Evolutionary conservation across 2,329 filamentous ascomycete species (phyloP), one percentile per base, ranked within the genome.

Genomic region (Nectriaceae sp.): DNA sequence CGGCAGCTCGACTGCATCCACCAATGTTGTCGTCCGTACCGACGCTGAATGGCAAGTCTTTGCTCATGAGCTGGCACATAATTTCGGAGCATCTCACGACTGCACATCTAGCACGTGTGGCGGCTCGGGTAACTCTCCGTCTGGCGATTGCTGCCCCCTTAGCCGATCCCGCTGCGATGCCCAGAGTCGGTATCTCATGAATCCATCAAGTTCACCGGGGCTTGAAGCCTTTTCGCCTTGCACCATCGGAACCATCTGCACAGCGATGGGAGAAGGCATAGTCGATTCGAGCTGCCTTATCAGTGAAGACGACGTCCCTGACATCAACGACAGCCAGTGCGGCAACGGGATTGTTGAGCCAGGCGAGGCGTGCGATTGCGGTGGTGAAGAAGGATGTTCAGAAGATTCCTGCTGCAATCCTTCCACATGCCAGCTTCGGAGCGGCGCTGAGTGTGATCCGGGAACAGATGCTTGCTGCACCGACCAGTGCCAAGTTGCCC

Each of bases 261-360:
- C 86, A 18, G 89, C 88, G 19, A 75, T 96, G 52, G 82, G 80
- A 38, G 82, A 86, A 53, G 87, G 87, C 63, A 85, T 82, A 50
- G 85, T 93, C 65, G 87, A 87, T 49, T 83, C 83, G 1, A 70
- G 61, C 21, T 96, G 90, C 66, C 74, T 96, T 20, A 83, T 81
- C 21, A 84, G 86, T 65, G 95, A 96, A 72, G 82, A 81, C 56
- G 82, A 86, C 53, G 83, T 95, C 29, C 78, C 79, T 15, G 90
- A 85, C 18, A 88, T 92, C 57, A 85, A 82, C 1, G 87, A 84
- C 47, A 85, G 85, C 59, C 84, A 89, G 62, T 96, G 90, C 70
- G 90, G 90, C 45, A 96, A 96, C 66, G 91, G 91, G 35, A 95
- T 96, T 56, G 90, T 96, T 41, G 90, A 96, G 70, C 75, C 79